Conservation (phyloP, 2,329 filamentous ascomycete species). For the Ilyonectria mors-panacis region DNA sequence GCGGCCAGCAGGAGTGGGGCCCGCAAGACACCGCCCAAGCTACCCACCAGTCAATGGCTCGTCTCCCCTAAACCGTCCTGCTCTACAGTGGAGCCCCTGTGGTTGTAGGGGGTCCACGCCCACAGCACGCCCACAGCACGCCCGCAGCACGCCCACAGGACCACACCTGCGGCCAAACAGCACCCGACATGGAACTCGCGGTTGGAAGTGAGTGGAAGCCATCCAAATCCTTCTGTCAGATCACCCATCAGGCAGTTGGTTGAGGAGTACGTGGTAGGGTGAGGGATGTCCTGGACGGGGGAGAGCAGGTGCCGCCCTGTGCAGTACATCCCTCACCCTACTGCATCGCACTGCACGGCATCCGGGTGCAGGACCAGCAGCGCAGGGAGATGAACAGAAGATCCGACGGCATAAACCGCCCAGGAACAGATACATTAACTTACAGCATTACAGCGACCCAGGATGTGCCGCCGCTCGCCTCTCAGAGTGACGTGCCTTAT, state of each 20-base stretch:
- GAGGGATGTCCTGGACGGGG: constrained; percentile 3
- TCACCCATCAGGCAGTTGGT: not conserved
- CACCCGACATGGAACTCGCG: constrained; percentile 24
- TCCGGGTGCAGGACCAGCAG: constrained; percentile 19
- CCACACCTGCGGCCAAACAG: constrained; percentile 20
- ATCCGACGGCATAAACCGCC: constrained; percentile 22
- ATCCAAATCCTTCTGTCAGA: constrained; percentile 13
- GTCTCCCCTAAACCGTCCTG: constrained; percentile 26
- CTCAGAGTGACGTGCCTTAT: constrained; percentile 3
- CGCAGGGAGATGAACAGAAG: constrained; percentile 27
- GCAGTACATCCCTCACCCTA: constrained; percentile 10
- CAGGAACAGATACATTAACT: constrained; percentile 11
- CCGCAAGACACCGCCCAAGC: constrained; percentile 28
- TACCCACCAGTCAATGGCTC: constrained; percentile 24
- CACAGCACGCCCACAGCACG: constrained; percentile 6
- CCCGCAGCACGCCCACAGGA: constrained; percentile 7
- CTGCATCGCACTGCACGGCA: constrained; percentile 30
- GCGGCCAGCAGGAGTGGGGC: constrained; percentile 23
- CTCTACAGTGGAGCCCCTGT: constrained; percentile 26
- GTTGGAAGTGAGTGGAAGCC: constrained; percentile 24
- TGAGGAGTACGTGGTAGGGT: not conserved
- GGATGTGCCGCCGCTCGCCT: not conserved
- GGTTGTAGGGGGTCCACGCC: constrained; percentile 23
- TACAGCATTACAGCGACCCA: constrained; percentile 15
- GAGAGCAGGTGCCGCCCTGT: constrained; percentile 8